phyloP scores from a whole-genome alignment of 139 green algal species.

The Asterochloris sp. region DNA sequence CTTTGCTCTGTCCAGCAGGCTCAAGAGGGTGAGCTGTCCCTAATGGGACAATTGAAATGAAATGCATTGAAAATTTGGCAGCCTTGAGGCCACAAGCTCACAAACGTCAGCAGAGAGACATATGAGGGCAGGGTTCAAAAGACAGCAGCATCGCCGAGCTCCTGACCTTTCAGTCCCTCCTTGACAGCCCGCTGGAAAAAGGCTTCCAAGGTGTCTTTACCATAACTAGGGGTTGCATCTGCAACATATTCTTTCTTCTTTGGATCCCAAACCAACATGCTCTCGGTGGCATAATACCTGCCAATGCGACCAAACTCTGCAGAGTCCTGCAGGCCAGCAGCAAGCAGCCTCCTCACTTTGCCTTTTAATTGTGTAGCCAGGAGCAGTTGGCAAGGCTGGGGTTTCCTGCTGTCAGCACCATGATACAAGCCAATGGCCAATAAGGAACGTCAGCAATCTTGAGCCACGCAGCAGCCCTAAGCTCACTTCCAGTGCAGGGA shows the following conservation, averaged over 20 bases:
- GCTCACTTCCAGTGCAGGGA: constrained; percentile 78
- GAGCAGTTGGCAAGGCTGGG: no score
- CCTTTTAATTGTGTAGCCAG: no score
- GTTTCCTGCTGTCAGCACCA: no score
- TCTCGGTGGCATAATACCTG: constrained; percentile 96
- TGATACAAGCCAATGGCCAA: no score
- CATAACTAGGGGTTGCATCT: constrained; percentile 88
- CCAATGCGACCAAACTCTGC: constrained; percentile 94
- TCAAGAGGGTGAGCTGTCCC: no score
- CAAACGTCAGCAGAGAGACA: no score
- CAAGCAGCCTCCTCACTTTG: no score
- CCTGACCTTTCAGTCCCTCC: constrained; percentile 81
- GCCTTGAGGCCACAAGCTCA: no score
- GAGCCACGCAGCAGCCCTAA: neutral
- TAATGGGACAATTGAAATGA: no score
- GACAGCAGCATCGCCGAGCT: constrained; percentile 90
- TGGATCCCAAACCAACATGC: constrained; percentile 93
- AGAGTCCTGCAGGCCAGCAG: constrained; percentile 40
- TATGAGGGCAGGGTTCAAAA: constrained; percentile 36
- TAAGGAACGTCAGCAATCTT: neutral
- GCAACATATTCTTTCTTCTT: constrained; percentile 66
- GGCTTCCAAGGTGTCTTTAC: constrained; percentile 89
- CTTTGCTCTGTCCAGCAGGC: no score
- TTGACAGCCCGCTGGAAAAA: constrained; percentile 80
- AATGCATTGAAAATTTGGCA: no score